These are phyloP conservation scores for Colletotrichum caudatum DNA, from an alignment of 2,329 filamentous ascomycete genomes.

Conservation along the genomic window DNA sequence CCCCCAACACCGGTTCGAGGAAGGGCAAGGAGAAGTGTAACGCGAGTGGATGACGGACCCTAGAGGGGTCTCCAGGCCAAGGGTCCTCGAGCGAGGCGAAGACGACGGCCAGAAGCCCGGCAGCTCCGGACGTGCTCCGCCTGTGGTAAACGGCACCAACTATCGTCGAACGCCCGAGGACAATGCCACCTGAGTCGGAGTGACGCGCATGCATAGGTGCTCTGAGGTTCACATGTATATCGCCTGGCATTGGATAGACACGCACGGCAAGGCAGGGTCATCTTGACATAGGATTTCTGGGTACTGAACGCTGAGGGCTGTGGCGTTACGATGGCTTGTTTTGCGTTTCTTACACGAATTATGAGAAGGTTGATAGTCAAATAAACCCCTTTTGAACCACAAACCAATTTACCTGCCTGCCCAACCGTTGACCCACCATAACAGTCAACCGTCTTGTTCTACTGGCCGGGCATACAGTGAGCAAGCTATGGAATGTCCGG, in stretches of 20 bases:
- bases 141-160: not conserved
- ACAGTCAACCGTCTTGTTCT: not conserved
- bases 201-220: not conserved
- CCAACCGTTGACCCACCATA: not conserved
- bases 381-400: not conserved
- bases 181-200: not conserved
- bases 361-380: not conserved
- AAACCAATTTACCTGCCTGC: not conserved
- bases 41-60: not conserved
- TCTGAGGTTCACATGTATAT: not conserved
- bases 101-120: not conserved
- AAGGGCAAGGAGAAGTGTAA: not conserved
- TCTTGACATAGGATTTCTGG: not conserved
- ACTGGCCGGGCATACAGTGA: not conserved
- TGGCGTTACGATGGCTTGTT: too few relatives aligned
- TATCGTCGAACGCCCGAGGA: not conserved
- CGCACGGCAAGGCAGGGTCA: not conserved
- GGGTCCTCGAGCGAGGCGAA: not conserved
- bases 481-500: not conserved
- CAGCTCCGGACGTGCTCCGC: not conserved
- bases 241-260: not conserved
- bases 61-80: not conserved
- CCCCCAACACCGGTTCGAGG: not conserved
- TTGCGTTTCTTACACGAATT: not conserved
- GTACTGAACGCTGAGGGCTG: not conserved